phyloP scores from a whole-genome alignment of 257 asterid genomes.

The Solanum bulbocastanum region DNA sequence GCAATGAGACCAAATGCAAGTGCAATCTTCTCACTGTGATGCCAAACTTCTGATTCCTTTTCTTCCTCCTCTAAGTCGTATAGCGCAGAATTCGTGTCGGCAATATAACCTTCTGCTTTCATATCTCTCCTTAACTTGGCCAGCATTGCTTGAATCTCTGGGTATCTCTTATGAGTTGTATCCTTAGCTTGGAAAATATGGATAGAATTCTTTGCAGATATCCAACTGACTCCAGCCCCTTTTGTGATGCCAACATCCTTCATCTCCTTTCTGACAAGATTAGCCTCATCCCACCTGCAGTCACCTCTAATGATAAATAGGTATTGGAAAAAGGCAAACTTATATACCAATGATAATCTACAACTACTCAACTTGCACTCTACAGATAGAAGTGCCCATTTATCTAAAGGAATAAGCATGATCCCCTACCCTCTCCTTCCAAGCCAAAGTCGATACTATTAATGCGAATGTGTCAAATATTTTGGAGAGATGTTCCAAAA shows the following conservation, averaged over 20 bases:
- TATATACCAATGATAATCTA: neutral
- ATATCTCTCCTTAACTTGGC: slow-evolving; percentile 39
- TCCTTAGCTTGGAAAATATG: slow-evolving; percentile 89
- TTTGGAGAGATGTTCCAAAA: neutral
- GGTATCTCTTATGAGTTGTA: slow-evolving; percentile 37
- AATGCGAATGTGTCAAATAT: neutral
- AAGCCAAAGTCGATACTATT: neutral
- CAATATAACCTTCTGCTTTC: slow-evolving; percentile 70
- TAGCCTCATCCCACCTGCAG: slow-evolving; percentile 75
- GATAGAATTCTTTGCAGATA: slow-evolving; percentile 43
- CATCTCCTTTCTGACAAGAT: slow-evolving; percentile 64
- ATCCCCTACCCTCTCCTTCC: neutral
- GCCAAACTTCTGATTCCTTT: slow-evolving; percentile 79
- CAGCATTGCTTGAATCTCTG: slow-evolving; percentile 66
- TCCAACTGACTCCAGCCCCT: slow-evolving; percentile 79
- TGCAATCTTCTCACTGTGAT: slow-evolving; percentile 83
- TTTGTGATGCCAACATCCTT: slow-evolving; percentile 73
- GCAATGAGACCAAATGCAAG: slow-evolving; percentile 76
- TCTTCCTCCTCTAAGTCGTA: slow-evolving; percentile 84
- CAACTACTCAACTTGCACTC: neutral
- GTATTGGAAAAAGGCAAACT: neutral
- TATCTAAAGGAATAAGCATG: neutral
- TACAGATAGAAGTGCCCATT: neutral
- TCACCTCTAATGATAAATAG: neutral
- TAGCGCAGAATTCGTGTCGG: slow-evolving; percentile 51